Evolutionary conservation across 768 basidiomycete genomes (phyloP), one percentile per base, ranked within the genome.

Genomic region (Austroboletus festivus): DNA sequence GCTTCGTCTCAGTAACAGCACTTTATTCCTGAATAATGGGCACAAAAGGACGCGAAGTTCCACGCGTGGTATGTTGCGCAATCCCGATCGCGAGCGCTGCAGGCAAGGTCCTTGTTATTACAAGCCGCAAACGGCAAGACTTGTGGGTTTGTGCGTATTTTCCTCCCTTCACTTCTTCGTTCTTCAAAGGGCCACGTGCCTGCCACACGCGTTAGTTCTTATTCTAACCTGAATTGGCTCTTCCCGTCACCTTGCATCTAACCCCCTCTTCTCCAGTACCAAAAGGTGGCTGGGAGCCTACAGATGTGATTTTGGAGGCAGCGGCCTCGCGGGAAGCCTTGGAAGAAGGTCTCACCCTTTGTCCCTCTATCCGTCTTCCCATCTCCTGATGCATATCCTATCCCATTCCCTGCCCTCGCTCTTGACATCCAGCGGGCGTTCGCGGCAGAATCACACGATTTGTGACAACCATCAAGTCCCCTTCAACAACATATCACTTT

Each of bases 341-440:
- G 70, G 90, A 93, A 88, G 90, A 93, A 92, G 90, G 90, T 93
- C 87, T 82, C 82, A 83, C 81, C 82, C 74, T 81, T 85, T 82
- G 75, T 79, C 79, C 82, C 77, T 82, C 74, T 83, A 69, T 78
- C 74, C 77, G 80, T 85, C 79, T 75, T 76, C 74, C 78, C 78
- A 73, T 71, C 77, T 81, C 82, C 82, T 85, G 76, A 85, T 81
- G 70, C 71, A 62, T 72, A 63, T 72, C 73, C 69, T 70, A 71
- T 65, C 67, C 69, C 62, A 63, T 69, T 68, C 57, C 40, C 64
- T 63, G 57, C 60, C 57, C 54, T 52, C 54, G 60, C 56, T 58
- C 53, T 61, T 65, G 31, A 57, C 55, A 58, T 62, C 42, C 62
- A 93, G 90, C 90, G 67, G 90, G 90, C 69, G 87, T 90, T 62